A percentile compares a stretch with the other conserved stretches of the same genome.
phyloP scores from a whole-genome alignment of 768 basidiomycete species.

The Leccinellum rugosiceps region DNA sequence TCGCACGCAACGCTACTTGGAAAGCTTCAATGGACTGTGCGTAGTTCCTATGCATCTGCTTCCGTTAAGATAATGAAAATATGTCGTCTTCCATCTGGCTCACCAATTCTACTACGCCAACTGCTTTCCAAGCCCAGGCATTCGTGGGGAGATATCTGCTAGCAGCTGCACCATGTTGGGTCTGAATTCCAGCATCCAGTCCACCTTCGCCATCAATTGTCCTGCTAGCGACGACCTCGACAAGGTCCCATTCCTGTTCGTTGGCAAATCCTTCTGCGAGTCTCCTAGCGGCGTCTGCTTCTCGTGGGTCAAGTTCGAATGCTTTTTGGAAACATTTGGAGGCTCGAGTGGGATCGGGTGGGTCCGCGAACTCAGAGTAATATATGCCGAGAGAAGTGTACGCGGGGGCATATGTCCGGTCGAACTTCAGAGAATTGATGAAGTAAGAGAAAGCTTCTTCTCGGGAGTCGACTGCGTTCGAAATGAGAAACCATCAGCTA shows the following conservation, averaged over 20 bases:
- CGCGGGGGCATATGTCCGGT: constrained; percentile 78
- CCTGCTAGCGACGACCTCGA: constrained; percentile 88
- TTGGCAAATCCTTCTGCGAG: constrained; percentile 90
- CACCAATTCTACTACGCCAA: constrained; percentile 89
- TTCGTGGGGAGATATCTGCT: constrained; percentile 68
- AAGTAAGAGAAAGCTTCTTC: constrained; percentile 76
- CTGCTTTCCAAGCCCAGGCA: constrained; percentile 97
- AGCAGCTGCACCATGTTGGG: constrained; percentile 37
- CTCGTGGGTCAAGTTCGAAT: constrained; percentile 90
- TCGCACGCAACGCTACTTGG: constrained; percentile 80
- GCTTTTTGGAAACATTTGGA: constrained; percentile 98
- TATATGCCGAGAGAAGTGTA: constrained; percentile 93
- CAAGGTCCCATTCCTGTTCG: constrained; percentile 92
- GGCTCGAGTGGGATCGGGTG: constrained; percentile 79
- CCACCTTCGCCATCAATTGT: constrained; percentile 95
- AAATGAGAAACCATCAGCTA: not conserved
- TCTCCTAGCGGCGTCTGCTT: constrained; percentile 78
- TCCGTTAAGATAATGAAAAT: not conserved
- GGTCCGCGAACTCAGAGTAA: constrained; percentile 67
- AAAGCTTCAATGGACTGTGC: constrained; percentile 74
- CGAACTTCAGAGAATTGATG: constrained; percentile 74
- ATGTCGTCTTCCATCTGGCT: constrained; percentile 27
- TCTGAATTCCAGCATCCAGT: constrained; percentile 52
- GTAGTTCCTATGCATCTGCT: constrained; percentile 66
- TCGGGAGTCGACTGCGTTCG: constrained; percentile 40